Base-by-base conservation (phyloP, 345 rosid species). In the Arabidopsis arenosa region DNA sequence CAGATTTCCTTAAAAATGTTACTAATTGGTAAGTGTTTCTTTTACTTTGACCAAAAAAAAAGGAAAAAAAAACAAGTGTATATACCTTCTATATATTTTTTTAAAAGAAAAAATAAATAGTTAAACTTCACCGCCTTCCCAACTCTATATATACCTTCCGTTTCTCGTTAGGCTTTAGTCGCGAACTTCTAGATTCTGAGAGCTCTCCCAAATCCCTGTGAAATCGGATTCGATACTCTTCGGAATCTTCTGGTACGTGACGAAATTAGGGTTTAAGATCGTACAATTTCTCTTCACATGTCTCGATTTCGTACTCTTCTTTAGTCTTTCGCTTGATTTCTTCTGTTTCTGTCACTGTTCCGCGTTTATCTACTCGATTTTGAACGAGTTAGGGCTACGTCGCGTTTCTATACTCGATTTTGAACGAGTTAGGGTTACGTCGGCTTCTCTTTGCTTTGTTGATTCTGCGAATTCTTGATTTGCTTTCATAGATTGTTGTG, bases 71-170 rank as follows among this genome's bases (percentile, higher is more conserved):
- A 23, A 21, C 23, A 21, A 41, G 68, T 30, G 55, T n/a, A n/a
- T 32, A 6, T 18, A 18, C 8, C 18, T 33, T 4, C 15, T 6
- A 39, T 10, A 64, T 32, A 9, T 59, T 4, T 26, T 52, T 43
- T 4, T 15, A 47, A 36, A 51, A 12, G 12, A 17, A 5, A 32
- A 9, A 32, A 15, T 10, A 2, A 10, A 15, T 0, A 36, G 36
- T 9, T 9, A 9, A 21, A 51, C 33, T 57, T 73, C 43, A 75
- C 68, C 73, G 73, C 52, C 65, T 60, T 47, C 43, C 6, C 12
- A 37, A 37, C 15, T 33, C 11, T 73, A 73, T 73, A 73, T 26
- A 54, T 39, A 23, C 12, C 13, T 13, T 0, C n/a, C 26, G 3
- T 72, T n/a, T 30, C 15, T 4, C 32, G 3, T 30, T n/a, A 54